Base-by-base conservation (phyloP, 768 basidiomycete species). In the Boletellus ananiceps region DNA sequence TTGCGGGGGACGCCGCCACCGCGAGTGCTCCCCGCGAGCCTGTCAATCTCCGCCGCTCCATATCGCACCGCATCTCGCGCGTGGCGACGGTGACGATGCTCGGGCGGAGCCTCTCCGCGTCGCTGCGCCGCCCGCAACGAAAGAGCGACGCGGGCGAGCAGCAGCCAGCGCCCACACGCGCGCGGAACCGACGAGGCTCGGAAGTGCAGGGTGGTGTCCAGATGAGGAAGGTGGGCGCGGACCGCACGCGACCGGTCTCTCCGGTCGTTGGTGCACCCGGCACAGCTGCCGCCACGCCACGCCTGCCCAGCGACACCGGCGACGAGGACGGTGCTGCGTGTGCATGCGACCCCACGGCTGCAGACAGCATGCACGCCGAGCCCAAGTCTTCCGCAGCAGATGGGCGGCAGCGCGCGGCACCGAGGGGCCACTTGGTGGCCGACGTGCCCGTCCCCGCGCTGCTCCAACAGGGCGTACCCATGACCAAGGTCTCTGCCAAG, bases 401-500 rank as follows among this genome's bases (percentile, higher is more conserved):
- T 1, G 5, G 29, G 11, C 29, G 9, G 29, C 8, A 7, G 34
- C 25, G 40, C 23, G 33, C 19, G 32, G 45, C 27, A 48, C 46
- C 55, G 34, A 37, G 50, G 21, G 29, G 2, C 8, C 4, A 9
- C 29, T 29, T 29, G 29, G 33, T 59, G 21, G 50, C 56, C 13
- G 76, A 84, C 33, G 66, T 78, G 13, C 69, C 74, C 0, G 80
- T 89, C 2, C 85, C 87, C 0, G 65, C 66, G 40, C 57, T 77
- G 12, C 69, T 90, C 19, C 78, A 81, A 60, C 67, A 74, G 7
- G 89, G 89, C 38, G 80, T 79, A 1, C 76, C 78, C 0, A 86
- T 95, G 84, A 82, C 82, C 55, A 96, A 95, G 61, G 83, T 94
- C 14, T 85, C 89, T 2, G 76, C 78, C 23, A 87, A 83, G 69